phyloP scores from a whole-genome alignment of 139 green algal species.

The Coccomyxa sp. region DNA sequence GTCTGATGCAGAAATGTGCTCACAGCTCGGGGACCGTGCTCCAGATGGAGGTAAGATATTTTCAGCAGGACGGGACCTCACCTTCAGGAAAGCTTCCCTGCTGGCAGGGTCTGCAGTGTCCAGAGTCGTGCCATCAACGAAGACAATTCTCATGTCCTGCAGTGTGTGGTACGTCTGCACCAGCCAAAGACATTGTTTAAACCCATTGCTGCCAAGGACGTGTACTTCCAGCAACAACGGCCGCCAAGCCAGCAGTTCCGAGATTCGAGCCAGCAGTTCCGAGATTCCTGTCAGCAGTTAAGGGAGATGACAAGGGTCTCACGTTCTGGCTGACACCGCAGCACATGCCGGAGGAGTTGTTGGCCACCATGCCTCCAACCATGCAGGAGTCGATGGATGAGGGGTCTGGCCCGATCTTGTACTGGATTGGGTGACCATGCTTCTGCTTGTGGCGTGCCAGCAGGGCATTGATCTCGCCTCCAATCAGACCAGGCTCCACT shows the following conservation, averaged over 20 bases:
- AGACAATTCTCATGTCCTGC: constrained; percentile 92
- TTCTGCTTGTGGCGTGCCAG: constrained; percentile 70
- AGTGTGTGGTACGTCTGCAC: constrained; percentile 84
- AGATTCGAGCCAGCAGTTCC: too few relatives aligned
- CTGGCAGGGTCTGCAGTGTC: constrained; percentile 80
- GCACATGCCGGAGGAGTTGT: constrained; percentile 98
- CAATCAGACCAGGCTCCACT: constrained; percentile 91
- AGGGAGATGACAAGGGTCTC: neutral
- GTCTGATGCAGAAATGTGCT: neutral
- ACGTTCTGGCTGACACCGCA: constrained; percentile 90
- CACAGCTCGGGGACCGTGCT: neutral
- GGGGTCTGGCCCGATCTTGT: constrained; percentile 98
- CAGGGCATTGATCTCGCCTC: constrained; percentile 90
- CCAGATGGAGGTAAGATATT: neutral
- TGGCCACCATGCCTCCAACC: constrained; percentile 92
- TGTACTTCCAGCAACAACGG: too few relatives aligned
- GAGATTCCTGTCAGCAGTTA: neutral
- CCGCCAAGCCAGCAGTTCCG: too few relatives aligned
- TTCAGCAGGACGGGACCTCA: constrained; percentile 5
- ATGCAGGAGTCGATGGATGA: constrained; percentile 92
- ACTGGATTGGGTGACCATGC: constrained; percentile 74
- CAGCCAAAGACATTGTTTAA: neutral
- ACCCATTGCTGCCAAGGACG: neutral
- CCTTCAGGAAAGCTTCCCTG: constrained; percentile 71
- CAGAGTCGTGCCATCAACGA: constrained; percentile 91